Evolutionary conservation across 805 yeast species (phyloP), one percentile per base, ranked within the genome.

Genomic region (Suhomyces canberraensis): DNA sequence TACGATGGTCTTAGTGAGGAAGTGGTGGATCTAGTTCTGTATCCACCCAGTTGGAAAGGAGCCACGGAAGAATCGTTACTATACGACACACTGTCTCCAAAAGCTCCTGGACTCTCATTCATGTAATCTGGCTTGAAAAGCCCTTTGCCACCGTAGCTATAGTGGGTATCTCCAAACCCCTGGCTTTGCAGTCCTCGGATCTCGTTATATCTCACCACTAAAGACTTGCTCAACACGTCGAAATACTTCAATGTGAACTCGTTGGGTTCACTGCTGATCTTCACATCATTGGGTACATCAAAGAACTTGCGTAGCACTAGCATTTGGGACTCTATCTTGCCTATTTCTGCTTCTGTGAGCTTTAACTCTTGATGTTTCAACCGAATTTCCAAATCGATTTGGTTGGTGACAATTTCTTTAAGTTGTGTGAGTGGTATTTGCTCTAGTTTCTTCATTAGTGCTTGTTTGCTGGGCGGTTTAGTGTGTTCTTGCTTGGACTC

Each of bases 281-380:
- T 53, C 21, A 59, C 50, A 34, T 64, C 58, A 21, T 69, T 51
- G 4, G 73, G 69, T 7, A 69, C 55, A 29, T 71, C 64, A 37
- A 67, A 69, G 39, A 63, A 65, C 35, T 69, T 70, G 35, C 78
- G 62, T 41, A 81, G 48, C 2, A 76, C 64, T 8, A 72, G 60
- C 68, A 81, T 60, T 44, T 79, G 80, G 1, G 81, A 68, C 50
- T 78, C 80, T 22, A 79, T 75, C 44, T 76, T 76, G 11, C 71
- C 68, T 1, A 79, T 65, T 46, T 80, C 85, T 27, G 69, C 67
- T 36, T 76, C 73, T 1, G 78, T 64, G 15, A 70, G 52, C 25
- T 66, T 60, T 30, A 72, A 52, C 51, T 81, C 85, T 39, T 73
- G 69, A 54, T 79, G 82, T 37, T 77, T 79, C 33, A 81, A 56